These are phyloP conservation scores for Saturnispora besseyi DNA, from an alignment of 805 yeast genomes.

Conservation along the genomic window DNA sequence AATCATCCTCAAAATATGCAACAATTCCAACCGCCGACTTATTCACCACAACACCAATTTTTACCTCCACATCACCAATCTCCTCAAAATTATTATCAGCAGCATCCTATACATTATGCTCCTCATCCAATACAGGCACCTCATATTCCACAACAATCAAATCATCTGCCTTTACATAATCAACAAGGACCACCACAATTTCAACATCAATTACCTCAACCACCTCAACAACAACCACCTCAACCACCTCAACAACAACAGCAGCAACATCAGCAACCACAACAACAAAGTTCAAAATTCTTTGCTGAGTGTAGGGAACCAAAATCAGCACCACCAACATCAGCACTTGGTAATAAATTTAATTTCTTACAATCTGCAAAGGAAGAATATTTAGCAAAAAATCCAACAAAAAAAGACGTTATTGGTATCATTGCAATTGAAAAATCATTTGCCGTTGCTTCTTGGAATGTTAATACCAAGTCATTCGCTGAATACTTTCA, in stretches of 20 bases:
- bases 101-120: not conserved
- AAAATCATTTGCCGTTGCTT: constrained; percentile 43
- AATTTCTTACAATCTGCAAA: constrained; percentile 44
- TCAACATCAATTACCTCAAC: constrained; percentile 4
- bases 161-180: not conserved
- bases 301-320: not conserved
- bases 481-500: constrained; percentile 38
- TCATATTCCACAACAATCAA: not conserved
- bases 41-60: constrained; percentile 9
- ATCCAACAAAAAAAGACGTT: constrained; percentile 14
- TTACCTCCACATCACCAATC: not conserved
- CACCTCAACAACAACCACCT: constrained; percentile 1
- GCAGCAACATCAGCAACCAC: constrained; percentile 4
- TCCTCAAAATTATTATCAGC: not conserved
- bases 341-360: constrained; percentile 35
- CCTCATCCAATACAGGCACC: not conserved
- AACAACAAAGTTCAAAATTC: not conserved
- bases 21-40: constrained; percentile 37
- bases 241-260: not conserved
- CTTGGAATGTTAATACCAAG: constrained; percentile 27
- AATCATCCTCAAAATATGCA: constrained; percentile 43
- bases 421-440: constrained; percentile 38
- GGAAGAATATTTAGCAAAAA: constrained; percentile 21
- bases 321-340: constrained; percentile 9
- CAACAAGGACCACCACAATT: constrained; percentile 3